Conservation (phyloP, 1,284 basidiomycete species). For the Pseudozyma hubeiensis region DNA sequence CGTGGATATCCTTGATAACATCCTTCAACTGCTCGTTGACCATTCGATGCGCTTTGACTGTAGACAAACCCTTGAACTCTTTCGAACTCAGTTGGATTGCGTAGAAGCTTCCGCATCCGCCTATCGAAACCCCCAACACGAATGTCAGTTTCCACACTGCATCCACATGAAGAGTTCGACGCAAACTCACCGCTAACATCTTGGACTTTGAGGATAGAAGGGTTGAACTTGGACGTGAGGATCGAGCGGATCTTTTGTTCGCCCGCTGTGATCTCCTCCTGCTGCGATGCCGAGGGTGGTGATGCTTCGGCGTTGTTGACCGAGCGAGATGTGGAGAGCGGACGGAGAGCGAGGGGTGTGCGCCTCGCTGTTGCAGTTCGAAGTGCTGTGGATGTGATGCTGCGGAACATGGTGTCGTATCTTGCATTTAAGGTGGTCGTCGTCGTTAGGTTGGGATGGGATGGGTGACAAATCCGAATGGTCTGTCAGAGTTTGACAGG, state of each 20-base stretch:
- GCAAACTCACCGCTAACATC: constrained; percentile 69
- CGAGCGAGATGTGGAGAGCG: background rate
- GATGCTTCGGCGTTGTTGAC: constrained; percentile 1
- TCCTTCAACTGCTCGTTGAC: constrained; percentile 88
- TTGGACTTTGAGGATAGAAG: constrained; percentile 69
- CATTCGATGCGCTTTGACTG: constrained; percentile 91
- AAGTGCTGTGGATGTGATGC: constrained; percentile 9
- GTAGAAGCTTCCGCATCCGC: constrained; percentile 96
- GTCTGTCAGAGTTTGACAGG: background rate
- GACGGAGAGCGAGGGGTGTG: background rate
- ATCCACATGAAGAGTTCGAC: background rate
- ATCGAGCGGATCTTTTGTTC: constrained; percentile 76
- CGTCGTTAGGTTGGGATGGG: background rate
- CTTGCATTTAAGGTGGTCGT: background rate
- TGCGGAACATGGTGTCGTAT: constrained; percentile 1
- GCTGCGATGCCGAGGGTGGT: background rate
- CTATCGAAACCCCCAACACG: constrained; percentile 16
- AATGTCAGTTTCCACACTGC: background rate
- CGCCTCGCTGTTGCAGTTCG: background rate
- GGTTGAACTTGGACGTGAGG: constrained; percentile 79
- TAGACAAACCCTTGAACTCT: constrained; percentile 85
- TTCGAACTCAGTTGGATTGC: constrained; percentile 87
- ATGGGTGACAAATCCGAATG: background rate
- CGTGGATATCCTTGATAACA: constrained; percentile 92
- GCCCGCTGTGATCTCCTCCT: constrained; percentile 22